Evolutionary conservation across 1,284 basidiomycete genomes (phyloP).

Genomic region (Psilocybe mexicana): DNA sequence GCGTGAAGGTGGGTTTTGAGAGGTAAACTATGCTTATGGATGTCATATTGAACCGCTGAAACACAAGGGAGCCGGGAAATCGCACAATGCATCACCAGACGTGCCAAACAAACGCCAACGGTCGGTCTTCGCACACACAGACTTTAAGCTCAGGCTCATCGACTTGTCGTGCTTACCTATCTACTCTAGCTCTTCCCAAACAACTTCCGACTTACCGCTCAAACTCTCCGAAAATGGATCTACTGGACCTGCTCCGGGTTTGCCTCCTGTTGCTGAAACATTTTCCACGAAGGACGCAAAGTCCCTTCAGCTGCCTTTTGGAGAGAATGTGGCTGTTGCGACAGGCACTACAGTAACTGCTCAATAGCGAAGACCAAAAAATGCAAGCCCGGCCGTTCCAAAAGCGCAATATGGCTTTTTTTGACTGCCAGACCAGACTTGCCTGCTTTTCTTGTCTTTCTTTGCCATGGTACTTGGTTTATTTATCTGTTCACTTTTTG

Average conservation of each 20-base stretch:
- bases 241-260: constrained; percentile 36
- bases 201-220: constrained; percentile 37
- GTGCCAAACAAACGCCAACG: constrained; percentile 75
- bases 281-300: constrained; percentile 56
- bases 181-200: constrained; percentile 42
- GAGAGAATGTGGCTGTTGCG: constrained; percentile 62
- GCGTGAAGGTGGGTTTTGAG: constrained; percentile 63
- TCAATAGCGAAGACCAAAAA: constrained; percentile 41
- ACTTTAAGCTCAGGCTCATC: constrained; percentile 16
- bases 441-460: constrained; percentile 17
- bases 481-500: constrained; percentile 46
- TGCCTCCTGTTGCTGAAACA: constrained; percentile 35
- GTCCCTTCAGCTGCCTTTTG: constrained; percentile 61
- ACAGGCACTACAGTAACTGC: constrained; percentile 46
- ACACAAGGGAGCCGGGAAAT: constrained; percentile 60
- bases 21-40: constrained; percentile 10
- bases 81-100: constrained; percentile 64
- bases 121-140: constrained; percentile 39
- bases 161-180: constrained; percentile 25
- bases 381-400: constrained; percentile 6
- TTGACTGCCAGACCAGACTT: constrained; percentile 4
- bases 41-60: constrained; percentile 20
- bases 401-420: not conserved
- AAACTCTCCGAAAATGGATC: constrained; percentile 42
- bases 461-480: constrained; percentile 42